Conservation (phyloP, 495 filamentous ascomycete species). For the Aspergillus saccharolyticus region DNA sequence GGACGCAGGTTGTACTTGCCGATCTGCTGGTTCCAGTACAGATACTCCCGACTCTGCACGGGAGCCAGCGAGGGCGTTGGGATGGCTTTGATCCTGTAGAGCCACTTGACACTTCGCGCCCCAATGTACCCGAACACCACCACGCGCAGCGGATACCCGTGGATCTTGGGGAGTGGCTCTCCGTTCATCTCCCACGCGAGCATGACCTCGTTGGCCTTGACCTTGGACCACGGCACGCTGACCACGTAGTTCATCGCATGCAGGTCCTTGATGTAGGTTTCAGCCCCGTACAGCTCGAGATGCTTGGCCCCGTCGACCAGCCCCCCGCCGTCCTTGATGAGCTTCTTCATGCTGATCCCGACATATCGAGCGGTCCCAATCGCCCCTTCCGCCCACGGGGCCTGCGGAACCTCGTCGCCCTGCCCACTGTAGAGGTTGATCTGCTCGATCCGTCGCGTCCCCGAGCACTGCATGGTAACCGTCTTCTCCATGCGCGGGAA, state of each 20-base stretch:
- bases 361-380: slow-evolving; percentile 61
- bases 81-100: slow-evolving; percentile 36
- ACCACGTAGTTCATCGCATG: slow-evolving; percentile 60
- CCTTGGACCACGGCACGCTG: slow-evolving; percentile 59
- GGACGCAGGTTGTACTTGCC: slow-evolving; percentile 32
- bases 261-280: slow-evolving; percentile 64
- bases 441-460: slow-evolving; percentile 65
- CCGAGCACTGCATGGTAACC: slow-evolving; percentile 62
- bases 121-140: slow-evolving; percentile 61
- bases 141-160: slow-evolving; percentile 58
- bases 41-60: slow-evolving; percentile 44
- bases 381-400: slow-evolving; percentile 62
- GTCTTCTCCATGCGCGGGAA: slow-evolving; percentile 53
- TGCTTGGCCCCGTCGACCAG: slow-evolving; percentile 51
- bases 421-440: slow-evolving; percentile 58
- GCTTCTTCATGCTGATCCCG: slow-evolving; percentile 59
- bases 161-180: slow-evolving; percentile 57
- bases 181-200: slow-evolving; percentile 71
- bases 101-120: slow-evolving; percentile 40
- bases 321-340: slow-evolving; percentile 63
- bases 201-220: slow-evolving; percentile 60
- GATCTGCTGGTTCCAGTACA: slow-evolving; percentile 40
- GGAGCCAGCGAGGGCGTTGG: slow-evolving; percentile 37
- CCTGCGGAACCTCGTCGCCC: slow-evolving; percentile 64
- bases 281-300: slow-evolving; percentile 59